Evolutionary conservation across 768 basidiomycete genomes (phyloP).

Genomic region (Lactifluus echinatus): DNA sequence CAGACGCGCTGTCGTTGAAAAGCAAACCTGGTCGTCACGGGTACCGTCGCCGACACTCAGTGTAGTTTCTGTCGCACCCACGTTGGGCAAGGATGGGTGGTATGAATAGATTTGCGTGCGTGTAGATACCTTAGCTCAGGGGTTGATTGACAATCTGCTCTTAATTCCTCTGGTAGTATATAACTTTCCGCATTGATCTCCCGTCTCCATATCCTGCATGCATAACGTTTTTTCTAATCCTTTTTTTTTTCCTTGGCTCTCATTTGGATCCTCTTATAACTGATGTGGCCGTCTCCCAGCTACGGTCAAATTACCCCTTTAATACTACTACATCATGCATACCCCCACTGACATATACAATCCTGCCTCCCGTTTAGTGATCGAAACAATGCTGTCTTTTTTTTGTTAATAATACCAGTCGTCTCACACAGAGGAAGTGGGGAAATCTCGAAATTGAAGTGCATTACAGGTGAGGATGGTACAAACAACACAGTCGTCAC

Average conservation of each 20-base stretch:
- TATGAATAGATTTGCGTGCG: constrained; percentile 58
- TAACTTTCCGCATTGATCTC: background rate
- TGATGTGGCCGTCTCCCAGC: background rate
- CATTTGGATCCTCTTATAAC: background rate
- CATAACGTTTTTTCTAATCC: background rate
- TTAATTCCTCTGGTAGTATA: background rate
- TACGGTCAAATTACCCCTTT: background rate
- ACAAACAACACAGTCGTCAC: background rate
- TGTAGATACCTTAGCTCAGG: too few species aligned
- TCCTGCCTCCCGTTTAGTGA: background rate
- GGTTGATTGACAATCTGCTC: background rate
- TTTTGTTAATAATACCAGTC: constrained; percentile 6
- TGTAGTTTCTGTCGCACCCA: constrained; percentile 61
- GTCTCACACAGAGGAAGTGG: background rate
- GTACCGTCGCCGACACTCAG: constrained; percentile 70
- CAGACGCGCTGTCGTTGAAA: background rate
- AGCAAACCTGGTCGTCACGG: constrained; percentile 24
- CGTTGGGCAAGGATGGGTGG: constrained; percentile 71
- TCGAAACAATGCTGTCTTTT: background rate
- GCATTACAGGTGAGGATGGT: constrained; percentile 7
- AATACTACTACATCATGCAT: background rate
- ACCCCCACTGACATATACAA: constrained; percentile 4
- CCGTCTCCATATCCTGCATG: background rate
- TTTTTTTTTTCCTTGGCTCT: background rate
- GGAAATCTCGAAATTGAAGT: constrained; percentile 5